Evolutionary conservation across 768 basidiomycete genomes (phyloP), one percentile per base, ranked within the genome.

Genomic region (Termitomyces sp.): DNA sequence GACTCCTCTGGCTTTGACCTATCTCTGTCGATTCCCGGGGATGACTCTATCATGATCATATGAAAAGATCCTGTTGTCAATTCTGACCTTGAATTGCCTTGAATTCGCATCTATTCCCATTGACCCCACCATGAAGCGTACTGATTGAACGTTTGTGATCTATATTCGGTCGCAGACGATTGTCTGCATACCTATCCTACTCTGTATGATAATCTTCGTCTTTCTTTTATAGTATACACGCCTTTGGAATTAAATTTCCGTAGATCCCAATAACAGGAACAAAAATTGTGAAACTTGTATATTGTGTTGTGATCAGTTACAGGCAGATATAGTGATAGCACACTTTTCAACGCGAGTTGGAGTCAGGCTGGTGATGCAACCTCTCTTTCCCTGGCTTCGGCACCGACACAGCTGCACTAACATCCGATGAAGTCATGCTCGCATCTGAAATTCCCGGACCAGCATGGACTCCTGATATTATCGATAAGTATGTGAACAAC

Each of bases 371-470:
- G 29, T 60, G 61, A 27, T 61, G 61, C 3, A 69, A 42, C 46
- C 67, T 63, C 49, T 68, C 65, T 41, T 68, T 67, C 18, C 68
- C 67, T 8, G 70, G 72, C 55, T 69, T 72, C 0, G 71, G 72
- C 13, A 73, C 56, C 1, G 74, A 74, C 6, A 75, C 74, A 4
- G 70, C 72, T 7, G 72, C 73, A 56, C 67, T 68, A 14, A 77
- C 72, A 60, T 77, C 74, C 1, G 69, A 65, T 1, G 74, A 74
- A 47, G 63, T 72, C 75, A 77, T 77, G 5, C 67, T 68, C 57
- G 64, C 65, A 60, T 74, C 73, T 0, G 69, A 68, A 8, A 63
- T 65, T 2, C 65, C 66, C 12, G 39, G 56, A 8, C n/a, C 57
- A 26, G 65, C 67, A 20, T 65, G 58, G 5, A 10, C 39, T 16